Conservation (phyloP, 2,329 filamentous ascomycete genomes). For the Stachybotrys chartarum region DNA sequence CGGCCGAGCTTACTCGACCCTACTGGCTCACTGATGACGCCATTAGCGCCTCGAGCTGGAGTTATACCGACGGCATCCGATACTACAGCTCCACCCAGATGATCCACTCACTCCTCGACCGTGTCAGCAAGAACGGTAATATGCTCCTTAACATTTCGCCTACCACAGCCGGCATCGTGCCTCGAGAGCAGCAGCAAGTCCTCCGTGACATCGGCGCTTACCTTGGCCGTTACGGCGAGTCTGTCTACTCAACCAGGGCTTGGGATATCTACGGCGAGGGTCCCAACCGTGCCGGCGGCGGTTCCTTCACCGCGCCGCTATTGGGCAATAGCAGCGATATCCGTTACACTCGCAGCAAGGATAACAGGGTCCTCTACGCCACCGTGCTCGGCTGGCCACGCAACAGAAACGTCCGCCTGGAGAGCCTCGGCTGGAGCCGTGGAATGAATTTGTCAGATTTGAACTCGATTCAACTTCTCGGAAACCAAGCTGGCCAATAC, state of each 20-base stretch:
- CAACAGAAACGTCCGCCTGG: conserved; percentile 2
- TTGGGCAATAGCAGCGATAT: conserved; percentile 7
- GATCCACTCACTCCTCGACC: background rate
- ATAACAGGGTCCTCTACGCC: conserved; percentile 4
- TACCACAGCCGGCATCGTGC: background rate
- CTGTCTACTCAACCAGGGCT: conserved; percentile 5
- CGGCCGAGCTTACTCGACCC: conserved; percentile 6
- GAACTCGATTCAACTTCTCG: conserved; percentile 1
- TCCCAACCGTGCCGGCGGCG: conserved; percentile 7
- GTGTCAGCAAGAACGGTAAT: conserved; percentile 1
- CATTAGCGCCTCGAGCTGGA: conserved; percentile 9
- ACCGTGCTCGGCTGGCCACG: conserved; percentile 7
- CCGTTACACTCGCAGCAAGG: conserved; percentile 6
- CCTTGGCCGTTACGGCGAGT: conserved; percentile 5
- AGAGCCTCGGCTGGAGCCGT: conserved; percentile 3
- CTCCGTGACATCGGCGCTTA: conserved; percentile 5
- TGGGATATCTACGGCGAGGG: conserved; percentile 10
- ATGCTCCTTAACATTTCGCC: conserved; percentile 1
- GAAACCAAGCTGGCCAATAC: conserved; percentile 4
- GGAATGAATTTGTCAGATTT: conserved; percentile 2
- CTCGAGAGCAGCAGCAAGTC: conserved; percentile 5
- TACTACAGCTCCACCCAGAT: conserved; percentile 7
- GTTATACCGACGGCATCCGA: conserved; percentile 9
- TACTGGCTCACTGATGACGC: conserved; percentile 10
- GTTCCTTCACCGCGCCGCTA: conserved; percentile 7